Evolutionary conservation across 345 rosid genomes (phyloP), one percentile per base, ranked within the genome.

Genomic region (Pistacia integerrima): DNA sequence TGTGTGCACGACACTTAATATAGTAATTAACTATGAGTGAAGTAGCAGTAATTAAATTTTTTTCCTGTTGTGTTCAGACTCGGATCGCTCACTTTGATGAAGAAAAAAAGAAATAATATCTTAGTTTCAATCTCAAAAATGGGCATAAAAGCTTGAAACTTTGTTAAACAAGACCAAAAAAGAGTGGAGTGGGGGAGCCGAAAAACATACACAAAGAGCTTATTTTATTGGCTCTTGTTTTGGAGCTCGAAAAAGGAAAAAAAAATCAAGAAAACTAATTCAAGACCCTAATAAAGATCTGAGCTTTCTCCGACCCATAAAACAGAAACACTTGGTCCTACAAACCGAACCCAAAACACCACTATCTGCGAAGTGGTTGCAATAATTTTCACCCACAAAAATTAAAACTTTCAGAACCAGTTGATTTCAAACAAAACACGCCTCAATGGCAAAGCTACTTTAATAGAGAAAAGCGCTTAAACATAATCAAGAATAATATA

Each of bases 31-130:
- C 25, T 5, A 7, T 7, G 12, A 49, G 59, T 35, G 44, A 63
- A 38, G 56, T 33, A 69, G 60, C 17, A 69, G 73, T 12, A 76
- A 61, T 41, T 28, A 65, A 65, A 54, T 59, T 13, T 7, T 41
- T 41, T 41, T 13, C 51, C 61, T n/a, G 35, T 30, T 59, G 79
- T 25, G 67, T 38, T 55, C 68, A 30, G 64, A 73, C 38, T 64
- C 51, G 77, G 51, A 67, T 62, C 57, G 54, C 77, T 76, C 70
- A 63, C 74, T 76, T 72, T 76, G 60, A 66, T 41, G 74, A 56
- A 6, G 46, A 44, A 30, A 49, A n/a, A 58, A 11, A 25, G 1
- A 46, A 38, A 41, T 7, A 70, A 22, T 35, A 64, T 63, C 77
- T 64, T 52, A 13, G 70, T 62, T 48, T 62, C 35, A 61, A 61